Evolutionary conservation across 768 basidiomycete genomes (phyloP), one percentile per base, ranked within the genome.

Genomic region (Leccinum subgranulosum): DNA sequence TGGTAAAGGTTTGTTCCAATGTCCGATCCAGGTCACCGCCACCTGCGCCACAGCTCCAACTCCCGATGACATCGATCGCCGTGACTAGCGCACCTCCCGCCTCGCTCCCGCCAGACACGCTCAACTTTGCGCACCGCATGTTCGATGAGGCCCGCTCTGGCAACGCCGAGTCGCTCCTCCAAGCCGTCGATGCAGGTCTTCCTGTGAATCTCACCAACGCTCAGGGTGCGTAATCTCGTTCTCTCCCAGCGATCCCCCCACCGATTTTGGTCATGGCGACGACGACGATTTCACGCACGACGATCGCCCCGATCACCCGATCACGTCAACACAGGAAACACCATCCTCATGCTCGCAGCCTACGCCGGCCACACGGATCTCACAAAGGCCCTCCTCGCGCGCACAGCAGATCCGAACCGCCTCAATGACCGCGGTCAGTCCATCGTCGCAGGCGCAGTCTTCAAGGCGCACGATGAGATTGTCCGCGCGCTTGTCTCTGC

Each of bases 261-360:
- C 27, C 51, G 15, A 53, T 19, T 17, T 17, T 12, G 14, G 21
- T 17, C 12, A 34, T 23, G 52, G 41, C 52, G 19, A 53, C n/a
- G 25, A 10, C 34, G 23, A 51, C 7, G 15, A n/a, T 15, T 19
- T 3, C 15, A 21, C 28, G 25, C 48, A 19, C 25, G 19, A 48
- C 19, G 25, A 48, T 48, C 11, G 19, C 39, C 15, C 31, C 21
- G 21, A 45, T 25, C 9, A 23, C 4, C 9, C 33, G 25, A 45
- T 34, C 8, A 4, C 43, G 7, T 21, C 31, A 17, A 36, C 9
- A 25, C 65, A 86, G 90, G 90, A 21, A 91, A 92, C 68, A 88
- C 88, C 5, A 75, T 92, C 6, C 74, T 92, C 53, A 92, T 92
- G 88, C 81, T 90, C 51, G 84, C 86, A 3, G 81, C 89, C 2